These are phyloP conservation scores for Suillus brevipes DNA, from an alignment of 768 basidiomycete species.

Conservation along the genomic window DNA sequence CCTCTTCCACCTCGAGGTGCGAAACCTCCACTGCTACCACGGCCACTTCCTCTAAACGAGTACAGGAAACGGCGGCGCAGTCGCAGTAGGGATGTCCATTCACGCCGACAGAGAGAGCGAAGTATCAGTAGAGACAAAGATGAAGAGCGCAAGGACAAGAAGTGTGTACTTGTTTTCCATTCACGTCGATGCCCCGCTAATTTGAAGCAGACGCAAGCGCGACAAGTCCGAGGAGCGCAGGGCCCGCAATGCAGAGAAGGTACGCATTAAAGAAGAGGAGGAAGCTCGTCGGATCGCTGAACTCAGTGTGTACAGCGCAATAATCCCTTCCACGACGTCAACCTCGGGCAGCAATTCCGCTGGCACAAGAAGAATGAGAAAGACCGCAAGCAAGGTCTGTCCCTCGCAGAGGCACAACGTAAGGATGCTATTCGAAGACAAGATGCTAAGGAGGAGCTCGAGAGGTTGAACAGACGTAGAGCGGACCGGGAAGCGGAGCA, in stretches of 20 bases:
- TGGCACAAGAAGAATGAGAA: constrained; percentile 99
- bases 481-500: constrained; percentile 93
- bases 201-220: constrained; percentile 63
- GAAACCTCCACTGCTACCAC: constrained; percentile 33
- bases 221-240: constrained; percentile 86
- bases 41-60: constrained; percentile 36
- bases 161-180: constrained; percentile 36
- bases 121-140: constrained; percentile 23
- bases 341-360: constrained; percentile 93
- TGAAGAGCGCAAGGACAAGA: constrained; percentile 44
- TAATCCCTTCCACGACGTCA: constrained; percentile 98
- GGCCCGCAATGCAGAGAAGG: constrained; percentile 87
- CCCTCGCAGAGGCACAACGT: constrained; percentile 72
- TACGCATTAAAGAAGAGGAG: constrained; percentile 78
- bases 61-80: constrained; percentile 31
- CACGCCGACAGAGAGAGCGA: constrained; percentile 24
- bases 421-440: constrained; percentile 78
- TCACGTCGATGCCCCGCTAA: constrained; percentile 9
- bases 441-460: constrained; percentile 95
- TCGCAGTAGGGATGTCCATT: constrained; percentile 36
- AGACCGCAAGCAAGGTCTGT: constrained; percentile 86
- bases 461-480: constrained; percentile 83
- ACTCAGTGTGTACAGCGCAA: constrained; percentile 94
- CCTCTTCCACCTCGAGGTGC: constrained; percentile 34
- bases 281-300: constrained; percentile 92